Percentiles rank a stretch among this genome's conserved stretches.
Conservation (phyloP, 2,329 filamentous ascomycete genomes). For the Paecilomyces niveus region DNA sequence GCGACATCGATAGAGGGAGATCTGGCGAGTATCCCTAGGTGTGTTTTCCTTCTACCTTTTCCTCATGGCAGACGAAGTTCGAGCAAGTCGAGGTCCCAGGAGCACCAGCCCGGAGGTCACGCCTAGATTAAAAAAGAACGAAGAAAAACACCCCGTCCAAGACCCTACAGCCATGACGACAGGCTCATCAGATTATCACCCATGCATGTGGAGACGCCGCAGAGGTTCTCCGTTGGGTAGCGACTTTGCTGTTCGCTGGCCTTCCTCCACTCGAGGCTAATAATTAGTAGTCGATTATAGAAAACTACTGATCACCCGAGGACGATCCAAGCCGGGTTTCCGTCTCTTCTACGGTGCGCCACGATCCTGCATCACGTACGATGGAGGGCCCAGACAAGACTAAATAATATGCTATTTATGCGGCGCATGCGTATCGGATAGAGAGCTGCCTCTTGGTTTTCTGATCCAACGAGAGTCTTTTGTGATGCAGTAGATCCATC, state of each 20-base stretch:
- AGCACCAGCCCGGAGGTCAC: background rate
- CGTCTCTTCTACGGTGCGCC: background rate
- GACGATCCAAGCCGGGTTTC: background rate
- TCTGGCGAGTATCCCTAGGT: background rate
- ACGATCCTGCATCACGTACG: background rate
- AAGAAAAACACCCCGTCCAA: background rate
- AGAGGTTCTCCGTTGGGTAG: constrained; percentile 3
- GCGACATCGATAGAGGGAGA: background rate
- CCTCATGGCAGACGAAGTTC: background rate
- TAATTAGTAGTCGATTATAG: background rate
- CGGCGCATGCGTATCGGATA: background rate
- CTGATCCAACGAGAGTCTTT: background rate
- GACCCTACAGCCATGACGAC: background rate
- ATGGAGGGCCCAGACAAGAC: background rate
- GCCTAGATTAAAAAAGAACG: background rate
- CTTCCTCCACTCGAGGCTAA: background rate
- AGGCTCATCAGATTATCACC: background rate
- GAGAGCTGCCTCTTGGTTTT: no score
- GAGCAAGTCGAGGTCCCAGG: background rate
- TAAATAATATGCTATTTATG: background rate
- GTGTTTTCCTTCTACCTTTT: background rate
- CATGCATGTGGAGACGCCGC: constrained; percentile 1
- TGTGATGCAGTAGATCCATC: background rate
- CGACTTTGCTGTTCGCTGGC: constrained; percentile 4
- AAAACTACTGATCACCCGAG: background rate